Evolutionary conservation across 106 monocot genomes (phyloP).

Genomic region (Narthecium ossifragum): DNA sequence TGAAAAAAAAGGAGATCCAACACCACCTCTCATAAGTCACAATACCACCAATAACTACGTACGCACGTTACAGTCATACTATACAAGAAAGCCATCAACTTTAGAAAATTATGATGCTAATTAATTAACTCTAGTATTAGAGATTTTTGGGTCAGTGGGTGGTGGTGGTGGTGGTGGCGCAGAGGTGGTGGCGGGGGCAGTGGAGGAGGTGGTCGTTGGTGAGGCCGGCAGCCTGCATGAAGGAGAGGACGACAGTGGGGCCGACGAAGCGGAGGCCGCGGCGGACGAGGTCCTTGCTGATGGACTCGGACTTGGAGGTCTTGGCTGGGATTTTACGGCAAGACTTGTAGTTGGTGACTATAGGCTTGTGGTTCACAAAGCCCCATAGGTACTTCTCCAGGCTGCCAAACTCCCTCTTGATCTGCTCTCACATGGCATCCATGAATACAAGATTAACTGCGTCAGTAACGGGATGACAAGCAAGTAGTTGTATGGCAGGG

Average conservation of each 20-base stretch:
- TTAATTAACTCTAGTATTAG: no score
- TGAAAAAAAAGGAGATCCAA: no score
- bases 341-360: conserved; percentile 56
- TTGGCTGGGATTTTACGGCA: conserved; percentile 79
- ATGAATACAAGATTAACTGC: no score
- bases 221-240: conserved; percentile 93
- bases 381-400: conserved; percentile 72
- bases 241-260: conserved; percentile 77
- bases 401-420: conserved; percentile 48
- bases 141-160: neutral
- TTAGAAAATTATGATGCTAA: no score
- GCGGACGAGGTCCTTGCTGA: conserved; percentile 85
- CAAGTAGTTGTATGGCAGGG: no score
- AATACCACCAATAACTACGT: no score
- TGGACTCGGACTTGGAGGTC: conserved; percentile 85
- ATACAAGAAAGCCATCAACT: no score
- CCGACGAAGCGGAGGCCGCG: conserved; percentile 87
- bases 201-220: conserved; percentile 82
- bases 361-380: conserved; percentile 73
- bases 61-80: no score
- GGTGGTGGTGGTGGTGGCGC: conserved; percentile 22
- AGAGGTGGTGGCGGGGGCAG: conserved; percentile 58
- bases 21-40: no score
- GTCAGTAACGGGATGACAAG: no score
- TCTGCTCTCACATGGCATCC: conserved; percentile 21